phyloP scores from a whole-genome alignment of 805 yeast species.

The Candida tallmaniae region DNA sequence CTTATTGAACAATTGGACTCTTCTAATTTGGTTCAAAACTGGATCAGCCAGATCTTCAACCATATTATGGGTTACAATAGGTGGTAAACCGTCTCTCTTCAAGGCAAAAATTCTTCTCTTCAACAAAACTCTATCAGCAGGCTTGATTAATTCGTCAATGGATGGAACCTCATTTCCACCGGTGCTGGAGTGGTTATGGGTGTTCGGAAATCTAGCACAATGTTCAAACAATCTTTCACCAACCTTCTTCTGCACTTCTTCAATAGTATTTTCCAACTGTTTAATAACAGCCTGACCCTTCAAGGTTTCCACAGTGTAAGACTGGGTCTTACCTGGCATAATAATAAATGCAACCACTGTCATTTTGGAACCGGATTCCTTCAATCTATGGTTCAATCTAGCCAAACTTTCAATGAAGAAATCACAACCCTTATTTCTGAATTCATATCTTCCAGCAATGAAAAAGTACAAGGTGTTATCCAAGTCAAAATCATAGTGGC shows the following conservation, averaged over 20 bases:
- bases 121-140: slow-evolving; percentile 82
- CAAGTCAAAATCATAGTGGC: slow-evolving; percentile 89
- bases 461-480: slow-evolving; percentile 93
- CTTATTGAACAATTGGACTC: slow-evolving; percentile 85
- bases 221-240: slow-evolving; percentile 88
- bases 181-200: slow-evolving; percentile 34
- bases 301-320: slow-evolving; percentile 92
- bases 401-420: slow-evolving; percentile 91
- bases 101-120: slow-evolving; percentile 92
- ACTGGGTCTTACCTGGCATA: slow-evolving; percentile 94
- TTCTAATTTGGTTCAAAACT: slow-evolving; percentile 82
- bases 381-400: slow-evolving; percentile 81
- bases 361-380: slow-evolving; percentile 75
- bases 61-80: slow-evolving; percentile 97
- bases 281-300: slow-evolving; percentile 95
- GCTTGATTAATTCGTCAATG: slow-evolving; percentile 76
- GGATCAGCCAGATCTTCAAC: slow-evolving; percentile 89
- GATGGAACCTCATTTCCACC: slow-evolving; percentile 67
- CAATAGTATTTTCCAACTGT: slow-evolving; percentile 83
- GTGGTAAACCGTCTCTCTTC: slow-evolving; percentile 85
- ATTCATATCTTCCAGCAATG: slow-evolving; percentile 97
- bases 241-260: slow-evolving; percentile 80
- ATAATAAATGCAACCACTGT: slow-evolving; percentile 96
- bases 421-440: slow-evolving; percentile 94
- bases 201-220: slow-evolving; percentile 63